A percentile compares a stretch with the other conserved stretches of the same genome.
These are phyloP conservation scores for Aspergillus carbonarius DNA, from an alignment of 2,329 filamentous ascomycete species.

Conservation along the genomic window DNA sequence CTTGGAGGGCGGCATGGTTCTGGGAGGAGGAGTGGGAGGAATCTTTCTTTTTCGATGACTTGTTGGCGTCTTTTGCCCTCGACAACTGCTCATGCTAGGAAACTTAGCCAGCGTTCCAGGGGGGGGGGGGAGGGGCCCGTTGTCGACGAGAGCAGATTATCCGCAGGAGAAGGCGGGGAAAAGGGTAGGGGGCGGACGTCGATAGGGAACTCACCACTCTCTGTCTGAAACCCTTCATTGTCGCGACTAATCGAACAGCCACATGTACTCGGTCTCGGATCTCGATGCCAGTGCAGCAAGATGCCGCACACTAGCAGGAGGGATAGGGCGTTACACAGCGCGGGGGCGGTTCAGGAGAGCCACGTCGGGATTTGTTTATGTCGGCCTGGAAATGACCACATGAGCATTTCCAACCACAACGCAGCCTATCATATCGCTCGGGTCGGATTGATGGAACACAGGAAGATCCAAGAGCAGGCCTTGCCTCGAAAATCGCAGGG, in stretches of 20 bases:
- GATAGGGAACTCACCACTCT: slow-evolving; percentile 75
- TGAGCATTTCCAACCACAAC: slow-evolving; percentile 28
- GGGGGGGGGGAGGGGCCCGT: slow-evolving; percentile 21
- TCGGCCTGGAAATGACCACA: slow-evolving; percentile 29
- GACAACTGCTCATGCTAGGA: slow-evolving; percentile 78
- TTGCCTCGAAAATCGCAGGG: neutral
- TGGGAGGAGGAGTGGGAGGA: slow-evolving; percentile 67
- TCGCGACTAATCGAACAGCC: slow-evolving; percentile 44
- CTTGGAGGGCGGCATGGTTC: slow-evolving; percentile 56
- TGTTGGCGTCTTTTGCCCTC: slow-evolving; percentile 81
- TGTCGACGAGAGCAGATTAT: neutral
- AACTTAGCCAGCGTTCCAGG: slow-evolving; percentile 24
- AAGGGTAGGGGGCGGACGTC: slow-evolving; percentile 11
- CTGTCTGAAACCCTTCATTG: slow-evolving; percentile 97
- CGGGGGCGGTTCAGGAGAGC: slow-evolving; percentile 23
- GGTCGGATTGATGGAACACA: neutral
- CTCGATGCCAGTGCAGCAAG: slow-evolving; percentile 37
- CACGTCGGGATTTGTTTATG: slow-evolving; percentile 31
- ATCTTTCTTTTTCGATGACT: slow-evolving; percentile 68
- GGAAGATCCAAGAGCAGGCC: neutral
- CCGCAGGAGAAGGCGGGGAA: slow-evolving; percentile 25
- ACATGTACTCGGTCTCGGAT: slow-evolving; percentile 36
- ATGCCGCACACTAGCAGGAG: slow-evolving; percentile 37
- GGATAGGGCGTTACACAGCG: slow-evolving; percentile 21
- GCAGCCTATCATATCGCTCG: slow-evolving; percentile 10